Evolutionary conservation across 257 asterid species (phyloP), one percentile per base, ranked within the genome.

Genomic region (Solanum chmielewskii): DNA sequence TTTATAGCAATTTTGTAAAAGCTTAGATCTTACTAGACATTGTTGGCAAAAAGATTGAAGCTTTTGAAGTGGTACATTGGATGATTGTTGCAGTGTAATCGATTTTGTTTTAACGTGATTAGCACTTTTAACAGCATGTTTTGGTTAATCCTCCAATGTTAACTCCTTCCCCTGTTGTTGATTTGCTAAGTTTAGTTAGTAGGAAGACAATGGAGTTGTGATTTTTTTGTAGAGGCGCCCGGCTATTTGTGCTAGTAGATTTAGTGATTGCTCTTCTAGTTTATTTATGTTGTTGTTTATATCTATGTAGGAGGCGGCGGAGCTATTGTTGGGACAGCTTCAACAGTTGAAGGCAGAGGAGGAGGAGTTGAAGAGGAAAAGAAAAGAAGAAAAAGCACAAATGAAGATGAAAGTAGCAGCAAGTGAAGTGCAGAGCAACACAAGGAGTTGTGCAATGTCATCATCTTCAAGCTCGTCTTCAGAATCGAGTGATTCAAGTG

Each of bases 401-500:
- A 89, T 85, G 14, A 92, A 85, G 45, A 13, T 84, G 52, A 90
- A 89, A 81, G 91, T 89, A 9, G 77, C 88, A 15, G 77, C 88
- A 15, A 29, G 21, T 25, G 85, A 47, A 15, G 87, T 86, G 91
- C 89, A n/a, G 33, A 73, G 13, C 41, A 56, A 11, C 37, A 85
- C 44, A 42, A 27, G 18, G 12, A 82, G 41, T 23, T 70, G 90
- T 69, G 91, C 89, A 29, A 77, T 59, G 86, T 81, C 45, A 10
- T 80, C 85, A 25, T 92, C 97, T 0, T 92, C 95, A 6, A 78
- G 91, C 64, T 94, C 96, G 20, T 91, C 98, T 9, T 93, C 95
- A 0, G 96, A 95, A 44, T 96, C 96, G 0, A 93, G 99, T 56
- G 96, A 94, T 35, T 96, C 97, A 0, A 94, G 99, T 41, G 97